A percentile compares a stretch with the other conserved stretches of the same genome.
Conservation (phyloP, 129 eudicot species). For the Flaveria sonorensis region DNA sequence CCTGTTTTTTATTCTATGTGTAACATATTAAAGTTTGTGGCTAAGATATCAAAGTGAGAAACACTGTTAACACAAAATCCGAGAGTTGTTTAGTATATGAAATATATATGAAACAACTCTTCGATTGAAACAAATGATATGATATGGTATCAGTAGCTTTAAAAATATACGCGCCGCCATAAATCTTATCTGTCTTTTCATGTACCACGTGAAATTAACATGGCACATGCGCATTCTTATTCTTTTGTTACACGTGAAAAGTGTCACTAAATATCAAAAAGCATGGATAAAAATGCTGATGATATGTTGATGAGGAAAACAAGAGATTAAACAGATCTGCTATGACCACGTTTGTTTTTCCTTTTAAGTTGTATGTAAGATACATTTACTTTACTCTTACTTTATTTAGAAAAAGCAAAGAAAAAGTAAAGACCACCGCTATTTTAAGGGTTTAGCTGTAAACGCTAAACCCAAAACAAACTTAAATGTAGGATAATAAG, state of each 20-base stretch:
- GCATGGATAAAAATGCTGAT: neutral
- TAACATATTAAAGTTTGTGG: constrained; percentile 9
- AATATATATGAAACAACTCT: neutral
- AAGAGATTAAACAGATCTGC: neutral
- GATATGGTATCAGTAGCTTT: neutral
- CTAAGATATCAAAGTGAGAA: constrained; percentile 2
- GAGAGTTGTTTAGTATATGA: constrained; percentile 14
- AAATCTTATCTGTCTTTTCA: neutral
- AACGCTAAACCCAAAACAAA: too few relatives aligned
- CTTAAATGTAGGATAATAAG: too few relatives aligned
- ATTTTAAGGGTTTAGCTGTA: too few relatives aligned
- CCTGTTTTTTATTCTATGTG: neutral
- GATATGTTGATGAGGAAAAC: neutral
- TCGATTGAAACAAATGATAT: neutral
- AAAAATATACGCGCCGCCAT: neutral
- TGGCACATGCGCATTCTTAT: neutral
- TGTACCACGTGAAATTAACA: neutral
- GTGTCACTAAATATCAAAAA: neutral
- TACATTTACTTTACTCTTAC: neutral
- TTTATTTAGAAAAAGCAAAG: neutral
- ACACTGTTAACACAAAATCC: neutral
- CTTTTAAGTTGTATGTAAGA: neutral
- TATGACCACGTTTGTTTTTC: neutral
- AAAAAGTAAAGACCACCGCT: too few relatives aligned
- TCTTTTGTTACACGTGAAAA: constrained; percentile 4